Base-by-base conservation (phyloP, 2,329 filamentous ascomycete genomes). In the Colletotrichum somersetense region DNA sequence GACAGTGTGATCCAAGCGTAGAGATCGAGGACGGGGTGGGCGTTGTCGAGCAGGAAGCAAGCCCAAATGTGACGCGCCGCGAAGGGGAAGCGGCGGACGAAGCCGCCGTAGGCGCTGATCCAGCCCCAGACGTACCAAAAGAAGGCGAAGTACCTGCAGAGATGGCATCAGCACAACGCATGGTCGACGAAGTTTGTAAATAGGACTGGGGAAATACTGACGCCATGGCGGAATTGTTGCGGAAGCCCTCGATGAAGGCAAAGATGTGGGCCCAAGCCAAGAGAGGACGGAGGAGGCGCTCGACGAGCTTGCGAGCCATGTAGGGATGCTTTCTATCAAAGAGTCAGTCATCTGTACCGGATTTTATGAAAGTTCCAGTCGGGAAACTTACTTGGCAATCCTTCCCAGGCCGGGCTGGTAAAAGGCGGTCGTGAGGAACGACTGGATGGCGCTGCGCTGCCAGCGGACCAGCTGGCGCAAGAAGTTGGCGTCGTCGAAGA, bases 381-480 rank as follows among this genome's bases (percentile, higher is more conserved):
- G 18, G 11, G 23, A 0, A 4, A 61, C 59, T 18, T 46, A 72
- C 70, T 62, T 44, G n/a, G 33, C 33, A 14, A 74, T 50, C 40
- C 35, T 44, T 7, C n/a, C 38, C 26, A 73, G 38, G 3, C 73
- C 73, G 10, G 73, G 73, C 35, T 59, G 14, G 8, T 62, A 42
- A 3, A 66, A n/a, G 20, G 67, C 3, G 4, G 42, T 71, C 0
- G 57, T 57, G 8, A 66, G 46, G 26, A 68, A 56, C 16, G 52
- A 67, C 66, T 71, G 64, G 11, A 66, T 63, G 4, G 77, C 75
- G 6, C 68, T 75, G 12, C 77, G 71, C 35, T 74, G 69, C 79
- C 78, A 79, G 11, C 77, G 62, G 40, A 76, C 72, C 65, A 77
- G 74, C 62, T 80, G 79, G 1, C 62, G 23, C 2, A 74, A 58